Conservation (phyloP, 805 yeast species). For the Kluyveromyces dobzhanskii region DNA sequence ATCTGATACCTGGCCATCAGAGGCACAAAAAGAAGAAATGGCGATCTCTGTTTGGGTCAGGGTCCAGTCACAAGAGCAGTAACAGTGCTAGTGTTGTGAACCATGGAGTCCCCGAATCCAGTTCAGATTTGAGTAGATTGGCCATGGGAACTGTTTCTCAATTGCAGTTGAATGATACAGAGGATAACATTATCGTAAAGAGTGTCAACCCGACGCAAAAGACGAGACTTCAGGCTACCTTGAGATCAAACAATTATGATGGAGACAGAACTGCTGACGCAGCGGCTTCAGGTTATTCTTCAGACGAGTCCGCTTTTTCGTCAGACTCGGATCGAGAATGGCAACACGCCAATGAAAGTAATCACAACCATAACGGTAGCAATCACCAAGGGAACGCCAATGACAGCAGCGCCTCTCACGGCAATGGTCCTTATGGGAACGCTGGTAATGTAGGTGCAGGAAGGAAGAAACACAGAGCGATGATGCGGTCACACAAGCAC, state of each 20-base stretch:
- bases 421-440: no score
- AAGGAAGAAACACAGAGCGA: constrained; percentile 6
- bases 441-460: no score
- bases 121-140: constrained; percentile 1
- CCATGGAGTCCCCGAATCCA: constrained; percentile 6
- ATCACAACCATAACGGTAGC: not conserved
- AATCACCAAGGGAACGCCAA: no score
- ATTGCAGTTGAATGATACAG: not conserved
- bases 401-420: no score
- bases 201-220: not conserved
- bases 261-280: constrained; percentile 1
- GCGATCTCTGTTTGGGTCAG: not conserved
- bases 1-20: constrained; percentile 19
- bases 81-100: not conserved
- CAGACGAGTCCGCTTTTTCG: constrained; percentile 1
- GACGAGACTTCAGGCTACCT: constrained; percentile 20
- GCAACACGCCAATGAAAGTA: not conserved
- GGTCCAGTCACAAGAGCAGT: not conserved
- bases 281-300: not conserved
- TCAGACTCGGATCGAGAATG: not conserved
- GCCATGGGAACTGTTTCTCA: constrained; percentile 1
- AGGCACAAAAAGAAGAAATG: constrained; percentile 12
- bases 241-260: constrained; percentile 16
- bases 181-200: not conserved
- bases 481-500: constrained; percentile 13